Percentiles rank a stretch among this genome's conserved stretches.
Evolutionary conservation across 495 filamentous ascomycete genomes (phyloP).

Genomic region (Trichodelitschia bisporula): DNA sequence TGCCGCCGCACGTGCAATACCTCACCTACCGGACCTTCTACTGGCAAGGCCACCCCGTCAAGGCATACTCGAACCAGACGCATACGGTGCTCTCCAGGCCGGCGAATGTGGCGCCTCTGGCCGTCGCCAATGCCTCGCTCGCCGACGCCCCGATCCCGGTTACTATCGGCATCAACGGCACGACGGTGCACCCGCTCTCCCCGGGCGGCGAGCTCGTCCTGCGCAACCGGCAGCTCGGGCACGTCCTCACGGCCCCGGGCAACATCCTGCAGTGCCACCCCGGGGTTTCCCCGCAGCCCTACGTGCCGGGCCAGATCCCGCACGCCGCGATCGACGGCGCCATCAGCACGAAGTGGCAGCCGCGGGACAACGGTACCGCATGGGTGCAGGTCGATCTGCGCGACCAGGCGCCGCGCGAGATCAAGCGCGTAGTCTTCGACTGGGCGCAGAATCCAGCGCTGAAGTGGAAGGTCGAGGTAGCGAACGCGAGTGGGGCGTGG

Average conservation of each 20-base stretch:
- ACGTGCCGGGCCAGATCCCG: conserved; percentile 47
- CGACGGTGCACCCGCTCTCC: conserved; percentile 20
- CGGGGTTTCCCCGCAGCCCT: conserved; percentile 22
- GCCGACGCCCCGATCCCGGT: conserved; percentile 26
- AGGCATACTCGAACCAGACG: conserved; percentile 34
- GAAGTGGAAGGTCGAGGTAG: conserved; percentile 29
- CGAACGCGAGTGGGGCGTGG: conserved; percentile 14
- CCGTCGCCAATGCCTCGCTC: conserved; percentile 18
- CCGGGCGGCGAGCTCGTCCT: conserved; percentile 27
- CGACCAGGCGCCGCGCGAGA: conserved; percentile 11
- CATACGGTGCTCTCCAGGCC: conserved; percentile 35
- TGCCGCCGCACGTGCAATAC: conserved; percentile 35
- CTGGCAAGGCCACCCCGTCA: conserved; percentile 41
- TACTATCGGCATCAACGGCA: conserved; percentile 12
- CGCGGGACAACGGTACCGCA: conserved; percentile 22
- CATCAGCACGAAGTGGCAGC: conserved; percentile 48
- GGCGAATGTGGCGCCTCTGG: conserved; percentile 9
- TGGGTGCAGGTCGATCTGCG: conserved; percentile 24
- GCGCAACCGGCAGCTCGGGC: conserved; percentile 27
- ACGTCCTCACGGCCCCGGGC: conserved; percentile 20
- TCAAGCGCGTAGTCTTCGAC: conserved; percentile 35
- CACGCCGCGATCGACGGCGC: conserved; percentile 45
- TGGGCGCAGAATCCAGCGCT: conserved; percentile 38
- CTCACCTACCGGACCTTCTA: conserved; percentile 42
- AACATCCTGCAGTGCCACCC: conserved; percentile 48